Evolutionary conservation across 208 protist species (phyloP).

Genomic region (Wallacemonas collosoma): DNA sequence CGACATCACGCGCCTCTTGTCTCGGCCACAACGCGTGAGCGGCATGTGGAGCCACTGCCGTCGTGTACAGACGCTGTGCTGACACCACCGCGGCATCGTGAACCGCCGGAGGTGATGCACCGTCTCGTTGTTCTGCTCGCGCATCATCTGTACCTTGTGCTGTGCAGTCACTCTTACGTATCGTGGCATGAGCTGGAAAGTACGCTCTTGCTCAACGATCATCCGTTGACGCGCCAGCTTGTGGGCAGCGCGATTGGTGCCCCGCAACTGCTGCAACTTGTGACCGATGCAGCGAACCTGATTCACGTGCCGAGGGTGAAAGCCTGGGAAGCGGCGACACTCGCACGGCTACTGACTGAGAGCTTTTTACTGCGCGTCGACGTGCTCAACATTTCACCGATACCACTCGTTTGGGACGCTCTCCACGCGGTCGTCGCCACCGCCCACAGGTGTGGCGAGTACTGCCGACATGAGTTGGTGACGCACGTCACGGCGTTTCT

Average conservation of each 20-base stretch:
- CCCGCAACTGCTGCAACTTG: slow-evolving; percentile 57
- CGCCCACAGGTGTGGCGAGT: slow-evolving; percentile 67
- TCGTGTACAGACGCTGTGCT: slow-evolving; percentile 63
- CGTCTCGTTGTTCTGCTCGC: slow-evolving; percentile 87
- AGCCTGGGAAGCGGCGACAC: slow-evolving; percentile 76
- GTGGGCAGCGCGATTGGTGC: slow-evolving; percentile 44
- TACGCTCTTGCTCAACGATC: slow-evolving; percentile 70
- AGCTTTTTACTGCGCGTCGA: slow-evolving; percentile 66
- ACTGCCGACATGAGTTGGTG: slow-evolving; percentile 71
- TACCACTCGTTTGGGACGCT: slow-evolving; percentile 79
- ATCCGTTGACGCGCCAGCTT: slow-evolving; percentile 72
- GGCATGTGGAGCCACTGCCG: slow-evolving; percentile 80
- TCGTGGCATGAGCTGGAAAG: slow-evolving; percentile 56
- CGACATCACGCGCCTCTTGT: slow-evolving; percentile 41
- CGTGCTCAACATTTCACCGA: slow-evolving; percentile 39
- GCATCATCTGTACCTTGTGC: slow-evolving; percentile 84
- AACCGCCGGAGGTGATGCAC: slow-evolving; percentile 58
- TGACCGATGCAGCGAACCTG: slow-evolving; percentile 57
- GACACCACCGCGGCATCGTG: slow-evolving; percentile 44
- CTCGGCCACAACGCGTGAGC: slow-evolving; percentile 50
- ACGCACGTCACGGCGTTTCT: slow-evolving; percentile 72
- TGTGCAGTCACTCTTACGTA: slow-evolving; percentile 54
- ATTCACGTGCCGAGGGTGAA: slow-evolving; percentile 66
- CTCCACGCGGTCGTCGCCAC: slow-evolving; percentile 86
- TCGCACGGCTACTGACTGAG: slow-evolving; percentile 61